Evolutionary conservation across 495 filamentous ascomycete species (phyloP), one percentile per base, ranked within the genome.

Genomic region (Penicillium silybi): DNA sequence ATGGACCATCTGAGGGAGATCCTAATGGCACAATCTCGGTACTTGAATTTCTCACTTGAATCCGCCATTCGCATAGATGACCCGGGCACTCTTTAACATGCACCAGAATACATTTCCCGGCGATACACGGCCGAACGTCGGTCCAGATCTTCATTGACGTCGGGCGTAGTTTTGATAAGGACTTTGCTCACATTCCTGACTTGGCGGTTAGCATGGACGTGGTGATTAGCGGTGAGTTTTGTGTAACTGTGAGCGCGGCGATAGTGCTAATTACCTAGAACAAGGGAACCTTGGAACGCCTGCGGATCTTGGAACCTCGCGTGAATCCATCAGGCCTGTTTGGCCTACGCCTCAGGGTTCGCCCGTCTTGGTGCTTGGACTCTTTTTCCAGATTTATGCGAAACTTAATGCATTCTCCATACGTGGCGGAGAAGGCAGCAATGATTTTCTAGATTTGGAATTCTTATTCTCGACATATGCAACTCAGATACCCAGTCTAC

Each of bases 131-230:
- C 39, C 53, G 50, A 11, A 61, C 58, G 17, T 50, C 58, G 1
- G 54, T 57, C 39, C 58, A 61, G 41, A 53, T 61, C 15, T 61
- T 61, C 27, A 61, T 61, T 48, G 58, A 61, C 42, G 56, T 53
- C 22, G 58, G 58, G 9, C 58, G 44, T 23, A 61, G 46, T 13
- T 43, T 57, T 22, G 58, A 61, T 32, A 46, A 34, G 26, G 58
- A 61, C 22, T 61, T 61, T 26, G 53, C 58, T 10, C 50, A 61
- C 23, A 53, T 61, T 16, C 53, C 58, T 3, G 58, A 61, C 40
- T 39, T 61, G 46, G 58, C 58, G 15, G 58, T 61, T 41, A 61
- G 58, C 39, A 61, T 61, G 58, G 58, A 61, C 26, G 56, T 61
- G 11, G 58, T 61, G 13, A 61, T 61, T 11, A 61, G 58, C 48